Evolutionary conservation across 257 asterid species (phyloP), one percentile per base, ranked within the genome.

Genomic region (Misopates orontium): DNA sequence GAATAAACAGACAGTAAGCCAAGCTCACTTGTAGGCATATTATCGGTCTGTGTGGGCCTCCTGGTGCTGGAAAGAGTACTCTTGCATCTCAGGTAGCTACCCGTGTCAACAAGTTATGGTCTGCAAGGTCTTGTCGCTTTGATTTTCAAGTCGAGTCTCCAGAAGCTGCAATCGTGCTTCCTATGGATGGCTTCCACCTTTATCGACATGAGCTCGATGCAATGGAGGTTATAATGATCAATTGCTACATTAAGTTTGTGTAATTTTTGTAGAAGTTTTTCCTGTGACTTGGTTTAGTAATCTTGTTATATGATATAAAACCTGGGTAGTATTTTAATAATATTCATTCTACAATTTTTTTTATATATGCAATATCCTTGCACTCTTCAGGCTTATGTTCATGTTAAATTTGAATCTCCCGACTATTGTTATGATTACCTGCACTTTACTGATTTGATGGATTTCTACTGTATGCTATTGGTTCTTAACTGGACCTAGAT

Each of bases 101-200:
- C 40, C 85, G 85, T 70, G 86, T 90, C 79, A 93, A 90, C 79
- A 72, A 79, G 82, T 71, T 93, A 66, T 93, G 99, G 99, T 75
- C 82, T 60, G 86, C 81, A 40, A 83, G 74, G 56, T 79, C 85
- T 17, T 44, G 70, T 67, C 73, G 68, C 75, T 73, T 84, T 78
- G 96, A 86, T 80, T 89, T 88, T 67, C 95, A 76, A 78, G 94
- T 84, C 39, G 91, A 83, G 73, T 82, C 88, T 54, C 88, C 87
- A 28, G 89, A 83, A 71, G 86, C 82, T 55, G 95, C 99, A 45
- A 76, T 80, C 5, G 92, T 86, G 72, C 84, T 93, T 73, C 96
- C 97, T 72, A 93, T 90, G 97, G 99, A 93, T 77, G 99, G 97
- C 5, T 93, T 93, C 72, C 99, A 93, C 80, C 97, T 93, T 45